These are phyloP conservation scores for Pleurotus djamor DNA, from an alignment of 768 basidiomycete species.

Conservation along the genomic window DNA sequence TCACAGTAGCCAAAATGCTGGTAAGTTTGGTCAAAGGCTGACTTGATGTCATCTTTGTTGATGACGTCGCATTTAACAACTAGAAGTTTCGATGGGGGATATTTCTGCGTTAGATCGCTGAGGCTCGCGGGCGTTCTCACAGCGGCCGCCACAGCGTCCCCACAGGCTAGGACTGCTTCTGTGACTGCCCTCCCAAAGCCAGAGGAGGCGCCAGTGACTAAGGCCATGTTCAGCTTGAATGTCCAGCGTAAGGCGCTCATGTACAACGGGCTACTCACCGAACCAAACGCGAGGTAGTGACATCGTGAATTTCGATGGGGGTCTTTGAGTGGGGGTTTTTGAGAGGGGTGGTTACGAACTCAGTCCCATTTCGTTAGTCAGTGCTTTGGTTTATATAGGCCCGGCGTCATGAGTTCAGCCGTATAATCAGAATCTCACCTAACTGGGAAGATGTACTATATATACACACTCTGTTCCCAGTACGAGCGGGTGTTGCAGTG, in stretches of 20 bases:
- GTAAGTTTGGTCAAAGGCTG: slow-evolving; percentile 8
- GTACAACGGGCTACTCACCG: neutral
- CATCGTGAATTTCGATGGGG: neutral
- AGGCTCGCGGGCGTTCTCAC: slow-evolving; percentile 29
- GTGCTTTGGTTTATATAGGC: too few species aligned
- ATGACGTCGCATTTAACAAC: slow-evolving; percentile 33
- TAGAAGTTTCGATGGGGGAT: slow-evolving; percentile 27
- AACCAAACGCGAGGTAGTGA: neutral
- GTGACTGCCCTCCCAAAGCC: slow-evolving; percentile 35
- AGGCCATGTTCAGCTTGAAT: neutral
- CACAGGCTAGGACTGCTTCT: slow-evolving; percentile 28
- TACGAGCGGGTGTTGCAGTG: too few species aligned
- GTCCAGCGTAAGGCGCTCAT: neutral
- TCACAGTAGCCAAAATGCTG: slow-evolving; percentile 13
- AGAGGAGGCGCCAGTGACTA: slow-evolving; percentile 13
- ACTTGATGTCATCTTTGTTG: slow-evolving; percentile 11
- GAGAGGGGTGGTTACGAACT: neutral
- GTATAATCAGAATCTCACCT: too few species aligned
- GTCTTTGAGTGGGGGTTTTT: neutral
- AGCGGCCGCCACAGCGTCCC: slow-evolving; percentile 37
- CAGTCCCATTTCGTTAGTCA: neutral
- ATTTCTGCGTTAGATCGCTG: slow-evolving; percentile 21
- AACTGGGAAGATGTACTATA: too few species aligned
- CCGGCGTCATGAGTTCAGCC: too few species aligned
- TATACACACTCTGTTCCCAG: too few species aligned